Base-by-base conservation (phyloP, 371 early-diverging fungal species). In the Haplosporangium sp. region DNA sequence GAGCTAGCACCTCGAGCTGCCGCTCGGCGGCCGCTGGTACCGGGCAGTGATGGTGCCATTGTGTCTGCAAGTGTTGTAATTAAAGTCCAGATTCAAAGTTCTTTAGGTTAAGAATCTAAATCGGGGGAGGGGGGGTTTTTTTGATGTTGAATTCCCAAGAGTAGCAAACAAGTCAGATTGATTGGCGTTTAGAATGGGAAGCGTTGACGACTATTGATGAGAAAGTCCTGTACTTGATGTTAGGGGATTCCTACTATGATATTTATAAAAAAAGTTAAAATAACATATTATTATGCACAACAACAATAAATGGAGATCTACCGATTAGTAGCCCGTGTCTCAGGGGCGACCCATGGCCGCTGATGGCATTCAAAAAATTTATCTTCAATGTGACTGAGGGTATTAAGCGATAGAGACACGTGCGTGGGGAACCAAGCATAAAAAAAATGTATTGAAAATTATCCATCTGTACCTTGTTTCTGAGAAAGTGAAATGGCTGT, bases 31-130 rank as follows among this genome's bases (percentile, higher is more conserved):
- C 55, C 55, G 35, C 55, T 35, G 35, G 55, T 34, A 55, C 55
- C 55, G 55, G 55, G 55, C 55, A 55, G 55, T 55, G 55, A 55
- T 55, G 55, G 55, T 35, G 55, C 55, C 55, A 55, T 55, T 11
- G 10, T 55, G 9, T 55, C 2, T 55, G 55, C 20, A 3, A 7
- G 55, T 2, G 20, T 4, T 55, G 8, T 52, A 19, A 17, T 17
- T 52, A 52, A 20, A 52, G 7, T 55, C 55, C 55, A 55, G 35
- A 34, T 55, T 50, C 50, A 11, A n/a, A 50, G 50, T 50, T n/a
- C 50, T 50, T n/a, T 15, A 27, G 27, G 27, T 27, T 27, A 27
- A 27, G 27, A 27, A 27, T 27, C 27, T 27, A 27, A 27, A 27
- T 27, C 27, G 27, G 27, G 27, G 27, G 27, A 27, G 27, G 27